These are phyloP conservation scores for Gossypium anomalum DNA, from an alignment of 345 rosid species.

Conservation along the genomic window DNA sequence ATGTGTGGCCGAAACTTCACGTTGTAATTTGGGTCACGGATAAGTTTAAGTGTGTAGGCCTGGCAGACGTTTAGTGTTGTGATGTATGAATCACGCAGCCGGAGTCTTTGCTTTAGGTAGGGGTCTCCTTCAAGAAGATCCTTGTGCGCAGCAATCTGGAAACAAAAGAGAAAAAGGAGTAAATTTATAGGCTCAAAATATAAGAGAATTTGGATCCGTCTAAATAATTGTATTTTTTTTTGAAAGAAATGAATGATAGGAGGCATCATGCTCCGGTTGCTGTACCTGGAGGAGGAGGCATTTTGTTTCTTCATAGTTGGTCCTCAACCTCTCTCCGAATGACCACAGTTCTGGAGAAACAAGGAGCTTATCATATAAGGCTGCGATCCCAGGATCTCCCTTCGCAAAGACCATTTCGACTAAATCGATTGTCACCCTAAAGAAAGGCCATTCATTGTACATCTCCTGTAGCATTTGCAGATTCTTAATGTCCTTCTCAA, in stretches of 20 bases:
- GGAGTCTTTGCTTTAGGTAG: slow-evolving; percentile 86
- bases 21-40: slow-evolving; percentile 76
- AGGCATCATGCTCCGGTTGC: not conserved
- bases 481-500: slow-evolving; percentile 64
- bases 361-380: slow-evolving; percentile 77
- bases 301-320: slow-evolving; percentile 78
- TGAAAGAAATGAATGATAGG: slow-evolving; percentile 24
- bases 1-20: slow-evolving; percentile 75
- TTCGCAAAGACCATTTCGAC: slow-evolving; percentile 99
- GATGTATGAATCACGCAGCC: slow-evolving; percentile 90
- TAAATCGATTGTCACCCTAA: slow-evolving; percentile 87
- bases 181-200: not conserved
- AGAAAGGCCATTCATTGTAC: slow-evolving; percentile 95
- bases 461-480: slow-evolving; percentile 81
- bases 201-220: not conserved
- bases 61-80: slow-evolving; percentile 94
- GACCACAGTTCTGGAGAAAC: slow-evolving; percentile 76
- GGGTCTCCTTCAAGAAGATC: slow-evolving; percentile 97
- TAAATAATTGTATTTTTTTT: slow-evolving; percentile 28
- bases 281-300: slow-evolving; percentile 76
- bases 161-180: not conserved
- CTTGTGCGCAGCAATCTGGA: slow-evolving; percentile 87
- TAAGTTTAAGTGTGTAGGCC: slow-evolving; percentile 88
- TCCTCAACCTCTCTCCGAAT: slow-evolving; percentile 68
- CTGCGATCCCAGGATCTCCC: slow-evolving; percentile 92